Evolutionary conservation across 768 basidiomycete species (phyloP).

Genomic region (Suillus plorans): DNA sequence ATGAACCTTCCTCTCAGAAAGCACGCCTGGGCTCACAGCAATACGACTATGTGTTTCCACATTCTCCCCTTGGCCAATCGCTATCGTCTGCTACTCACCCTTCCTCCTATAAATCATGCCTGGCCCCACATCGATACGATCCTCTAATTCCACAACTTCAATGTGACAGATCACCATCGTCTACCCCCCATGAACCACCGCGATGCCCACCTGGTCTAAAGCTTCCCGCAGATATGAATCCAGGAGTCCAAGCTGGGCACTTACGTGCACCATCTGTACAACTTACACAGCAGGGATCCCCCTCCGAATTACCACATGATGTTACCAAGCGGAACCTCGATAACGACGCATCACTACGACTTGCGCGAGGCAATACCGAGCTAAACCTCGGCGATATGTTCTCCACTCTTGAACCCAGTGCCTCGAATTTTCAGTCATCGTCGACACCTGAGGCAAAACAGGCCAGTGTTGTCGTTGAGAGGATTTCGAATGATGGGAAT

Average conservation of each 20-base stretch:
- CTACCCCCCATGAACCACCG: background rate
- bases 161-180: background rate
- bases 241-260: background rate
- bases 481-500: background rate
- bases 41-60: background rate
- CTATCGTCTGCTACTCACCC: background rate
- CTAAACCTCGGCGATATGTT: background rate
- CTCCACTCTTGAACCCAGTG: background rate
- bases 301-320: background rate
- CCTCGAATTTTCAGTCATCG: background rate
- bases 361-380: background rate
- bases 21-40: background rate
- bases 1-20: too few species aligned
- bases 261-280: too few species aligned
- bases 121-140: background rate
- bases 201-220: background rate
- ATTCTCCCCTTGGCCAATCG: background rate
- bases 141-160: background rate
- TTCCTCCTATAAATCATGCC: background rate
- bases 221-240: background rate
- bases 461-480: background rate
- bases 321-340: background rate
- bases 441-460: background rate
- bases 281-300: background rate
- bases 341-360: background rate